phyloP scores from a whole-genome alignment of 2,329 filamentous ascomycete genomes.

The Diaporthe velutina region DNA sequence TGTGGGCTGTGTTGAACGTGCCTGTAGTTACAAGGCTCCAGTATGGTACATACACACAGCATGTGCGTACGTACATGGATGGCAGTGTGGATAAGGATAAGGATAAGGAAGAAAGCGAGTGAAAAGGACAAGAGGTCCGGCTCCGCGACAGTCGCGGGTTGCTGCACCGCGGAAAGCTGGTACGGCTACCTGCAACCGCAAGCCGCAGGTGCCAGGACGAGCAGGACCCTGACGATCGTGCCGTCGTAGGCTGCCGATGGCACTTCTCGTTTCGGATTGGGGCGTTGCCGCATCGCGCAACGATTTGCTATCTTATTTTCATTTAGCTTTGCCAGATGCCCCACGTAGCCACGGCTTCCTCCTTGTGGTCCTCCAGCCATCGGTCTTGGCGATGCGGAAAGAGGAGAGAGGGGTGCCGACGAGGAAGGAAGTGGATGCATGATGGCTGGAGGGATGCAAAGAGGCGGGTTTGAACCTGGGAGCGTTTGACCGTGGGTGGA shows the following conservation, averaged over 20 bases:
- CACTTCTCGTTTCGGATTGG: conserved; percentile 28
- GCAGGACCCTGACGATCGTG: conserved; percentile 39
- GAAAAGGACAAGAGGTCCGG: background rate
- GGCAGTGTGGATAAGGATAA: background rate
- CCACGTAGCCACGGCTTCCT: conserved; percentile 7
- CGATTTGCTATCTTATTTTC: conserved; percentile 37
- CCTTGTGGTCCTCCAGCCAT: conserved; percentile 2
- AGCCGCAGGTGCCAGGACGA: conserved; percentile 14
- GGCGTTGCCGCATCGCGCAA: conserved; percentile 33
- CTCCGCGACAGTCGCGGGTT: conserved; percentile 12
- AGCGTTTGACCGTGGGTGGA: background rate
- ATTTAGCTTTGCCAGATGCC: conserved; percentile 24
- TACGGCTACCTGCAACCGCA: background rate
- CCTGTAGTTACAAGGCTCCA: background rate
- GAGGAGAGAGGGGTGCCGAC: background rate
- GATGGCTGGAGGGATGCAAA: background rate
- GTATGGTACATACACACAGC: background rate
- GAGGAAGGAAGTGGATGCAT: background rate
- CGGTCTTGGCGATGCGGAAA: conserved; percentile 29
- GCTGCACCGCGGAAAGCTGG: background rate
- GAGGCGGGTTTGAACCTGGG: background rate
- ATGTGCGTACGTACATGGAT: background rate
- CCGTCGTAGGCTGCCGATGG: conserved; percentile 4
- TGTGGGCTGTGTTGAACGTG: background rate
- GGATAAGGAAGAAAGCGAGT: background rate